Conservation (phyloP, 345 rosid genomes). For the Populus davidiana region DNA sequence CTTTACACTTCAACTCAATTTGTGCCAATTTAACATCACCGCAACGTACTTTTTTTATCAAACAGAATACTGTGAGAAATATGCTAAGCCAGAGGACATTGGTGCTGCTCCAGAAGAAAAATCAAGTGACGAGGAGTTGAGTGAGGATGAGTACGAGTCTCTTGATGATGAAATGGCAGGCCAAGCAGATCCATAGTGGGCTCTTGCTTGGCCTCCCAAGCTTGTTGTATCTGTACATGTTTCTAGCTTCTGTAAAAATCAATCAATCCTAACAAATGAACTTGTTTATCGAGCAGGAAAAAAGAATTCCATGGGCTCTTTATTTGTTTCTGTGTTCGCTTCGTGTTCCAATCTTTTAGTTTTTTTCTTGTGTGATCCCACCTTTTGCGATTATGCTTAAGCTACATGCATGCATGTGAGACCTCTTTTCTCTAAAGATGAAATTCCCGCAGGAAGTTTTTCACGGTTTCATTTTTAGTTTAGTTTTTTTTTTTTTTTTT, state of each 20-base stretch:
- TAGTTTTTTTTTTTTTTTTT: too few relatives aligned
- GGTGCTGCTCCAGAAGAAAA: constrained; percentile 40
- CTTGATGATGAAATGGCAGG: constrained; percentile 52
- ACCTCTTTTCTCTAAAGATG: too few relatives aligned
- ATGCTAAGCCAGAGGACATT: constrained; percentile 56
- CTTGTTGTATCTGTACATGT: constrained; percentile 21
- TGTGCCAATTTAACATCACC: neutral
- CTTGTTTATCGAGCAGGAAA: neutral
- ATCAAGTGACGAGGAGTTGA: constrained; percentile 48
- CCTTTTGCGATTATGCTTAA: neutral
- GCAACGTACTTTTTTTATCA: neutral
- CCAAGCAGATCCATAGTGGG: constrained; percentile 44
- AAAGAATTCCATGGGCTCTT: neutral
- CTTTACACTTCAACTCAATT: neutral
- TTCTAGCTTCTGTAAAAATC: constrained; percentile 6
- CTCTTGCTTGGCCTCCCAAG: neutral
- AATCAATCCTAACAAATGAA: constrained; percentile 8
- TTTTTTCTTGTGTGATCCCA: neutral
- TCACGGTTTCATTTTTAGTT: too few relatives aligned
- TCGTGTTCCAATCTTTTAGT: neutral
- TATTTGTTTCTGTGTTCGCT: constrained; percentile 10
- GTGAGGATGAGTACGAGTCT: constrained; percentile 45
- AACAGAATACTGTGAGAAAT: constrained; percentile 54
- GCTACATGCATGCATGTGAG: neutral
- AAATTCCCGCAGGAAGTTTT: too few relatives aligned